These are phyloP conservation scores for Arbutus unedo DNA, from an alignment of 148 eudicot species.

Conservation along the genomic window DNA sequence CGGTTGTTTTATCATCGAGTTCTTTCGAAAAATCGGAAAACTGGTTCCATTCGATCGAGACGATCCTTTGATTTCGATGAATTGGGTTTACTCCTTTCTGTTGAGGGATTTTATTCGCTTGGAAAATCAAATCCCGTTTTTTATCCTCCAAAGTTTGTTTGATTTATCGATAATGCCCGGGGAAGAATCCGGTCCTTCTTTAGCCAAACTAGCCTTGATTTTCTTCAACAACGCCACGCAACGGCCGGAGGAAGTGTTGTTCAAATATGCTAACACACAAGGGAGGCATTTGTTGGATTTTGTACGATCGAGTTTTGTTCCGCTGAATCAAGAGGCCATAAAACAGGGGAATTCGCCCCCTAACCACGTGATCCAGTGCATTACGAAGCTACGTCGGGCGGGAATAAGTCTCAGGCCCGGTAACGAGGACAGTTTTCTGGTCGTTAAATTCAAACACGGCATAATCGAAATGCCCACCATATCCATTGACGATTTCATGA, in stretches of 20 bases:
- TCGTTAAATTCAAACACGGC: slow-evolving; percentile 48
- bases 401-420: slow-evolving; percentile 49
- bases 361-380: slow-evolving; percentile 44
- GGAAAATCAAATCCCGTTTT: slow-evolving; percentile 81
- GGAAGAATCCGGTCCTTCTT: slow-evolving; percentile 15
- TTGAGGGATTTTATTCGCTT: slow-evolving; percentile 58
- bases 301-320: slow-evolving; percentile 57
- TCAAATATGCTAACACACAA: slow-evolving; percentile 21
- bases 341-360: slow-evolving; percentile 10
- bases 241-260: slow-evolving; percentile 32
- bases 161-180: slow-evolving; percentile 36
- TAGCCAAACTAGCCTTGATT: slow-evolving; percentile 36
- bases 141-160: slow-evolving; percentile 50
- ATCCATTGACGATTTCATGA: slow-evolving; percentile 64
- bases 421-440: slow-evolving; percentile 48
- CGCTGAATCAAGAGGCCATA: slow-evolving; percentile 22
- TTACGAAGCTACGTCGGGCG: slow-evolving; percentile 66
- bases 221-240: slow-evolving; percentile 53
- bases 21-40: slow-evolving; percentile 53
- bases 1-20: slow-evolving; percentile 74
- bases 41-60: slow-evolving; percentile 37
- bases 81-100: slow-evolving; percentile 65
- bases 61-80: slow-evolving; percentile 62
- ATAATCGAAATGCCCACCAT: slow-evolving; percentile 72
- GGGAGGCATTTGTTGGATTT: slow-evolving; percentile 70